Evolutionary conservation across 768 basidiomycete genomes (phyloP), one percentile per base, ranked within the genome.

Genomic region (Asterophora lycoperdoides): DNA sequence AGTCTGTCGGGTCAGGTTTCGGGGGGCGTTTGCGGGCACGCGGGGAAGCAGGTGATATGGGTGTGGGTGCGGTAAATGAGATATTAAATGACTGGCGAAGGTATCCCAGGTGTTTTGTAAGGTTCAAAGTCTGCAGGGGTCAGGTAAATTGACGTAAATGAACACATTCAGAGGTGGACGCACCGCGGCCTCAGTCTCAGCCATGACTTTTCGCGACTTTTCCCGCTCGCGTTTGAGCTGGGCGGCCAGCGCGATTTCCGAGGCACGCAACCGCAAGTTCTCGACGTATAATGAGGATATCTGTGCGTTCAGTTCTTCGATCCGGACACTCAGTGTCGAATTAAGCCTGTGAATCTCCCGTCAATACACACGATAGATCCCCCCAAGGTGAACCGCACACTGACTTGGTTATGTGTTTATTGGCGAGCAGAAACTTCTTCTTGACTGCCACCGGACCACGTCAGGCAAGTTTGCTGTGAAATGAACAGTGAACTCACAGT

Each of bases 321-420:
- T 83, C 40, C 87, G 83, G 53, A 87, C 74, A 66, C 87, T 89
- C 53, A 92, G 75, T 14, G 86, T 89, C 36, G 89, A 89, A 70
- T 92, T 92, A 54, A 91, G 81, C 64, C 89, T 91, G 57, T 6
- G 23, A 29, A 32, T 33, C 8, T 15, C 4, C 29, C 7, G 23
- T 56, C 14, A 56, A 39, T 26, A 9, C 17, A 9, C 17, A 11
- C 34, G 37, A 26, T 33, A 49, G 14, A 19, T 28, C 38, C 32
- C 15, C 36, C 32, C 35, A 13, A 19, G n/a, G 19, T 19, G 37
- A 17, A 45, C 33, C n/a, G 30, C 33, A n/a, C 23, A 64, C 78
- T 33, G 57, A 90, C 89, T 91, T 92, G 19, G 89, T 90, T 63
- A 92, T 92, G 68, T 91, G 89, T 68, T 90, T 91, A 70, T 92